Conservation (phyloP, 805 yeast species). For the Wickerhamomyces ciferrii region DNA sequence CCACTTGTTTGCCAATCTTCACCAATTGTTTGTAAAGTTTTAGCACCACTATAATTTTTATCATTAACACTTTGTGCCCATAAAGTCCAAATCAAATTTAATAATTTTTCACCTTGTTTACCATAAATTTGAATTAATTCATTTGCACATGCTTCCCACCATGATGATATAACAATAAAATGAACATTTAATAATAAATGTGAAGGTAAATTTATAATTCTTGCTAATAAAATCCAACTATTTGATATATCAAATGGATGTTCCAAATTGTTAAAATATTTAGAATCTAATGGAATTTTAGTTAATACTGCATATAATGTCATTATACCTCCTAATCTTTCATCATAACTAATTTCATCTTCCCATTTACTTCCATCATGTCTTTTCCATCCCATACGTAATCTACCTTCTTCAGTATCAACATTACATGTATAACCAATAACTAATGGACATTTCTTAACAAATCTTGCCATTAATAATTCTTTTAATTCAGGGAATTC, state of each 20-base stretch:
- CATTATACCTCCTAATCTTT: conserved; percentile 81
- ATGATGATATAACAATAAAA: conserved; percentile 63
- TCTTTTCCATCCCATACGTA: conserved; percentile 84
- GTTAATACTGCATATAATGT: conserved; percentile 77
- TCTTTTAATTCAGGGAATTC: conserved; percentile 37
- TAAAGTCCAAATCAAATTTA: conserved; percentile 37
- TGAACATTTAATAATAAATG: conserved; percentile 59
- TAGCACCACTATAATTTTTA: conserved; percentile 67
- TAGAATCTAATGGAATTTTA: conserved; percentile 34
- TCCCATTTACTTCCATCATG: conserved; percentile 34
- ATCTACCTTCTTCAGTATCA: conserved; percentile 78
- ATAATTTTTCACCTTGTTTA: conserved; percentile 60
- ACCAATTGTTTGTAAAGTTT: conserved; percentile 67
- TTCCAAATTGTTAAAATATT: conserved; percentile 20
- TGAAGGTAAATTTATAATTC: conserved; percentile 55
- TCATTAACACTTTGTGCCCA: conserved; percentile 53
- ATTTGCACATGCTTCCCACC: conserved; percentile 87
- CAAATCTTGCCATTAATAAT: conserved; percentile 64
- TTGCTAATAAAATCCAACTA: conserved; percentile 70
- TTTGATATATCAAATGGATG: conserved; percentile 55
- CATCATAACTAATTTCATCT: conserved; percentile 68
- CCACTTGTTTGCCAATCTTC: conserved; percentile 68
- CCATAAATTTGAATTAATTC: conserved; percentile 57
- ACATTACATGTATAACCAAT: conserved; percentile 76
- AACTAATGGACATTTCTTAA: conserved; percentile 85